Percentiles rank a stretch among this genome's conserved stretches.
Conservation (phyloP, 2,329 filamentous ascomycete species). For the Sporothrix luriei region DNA sequence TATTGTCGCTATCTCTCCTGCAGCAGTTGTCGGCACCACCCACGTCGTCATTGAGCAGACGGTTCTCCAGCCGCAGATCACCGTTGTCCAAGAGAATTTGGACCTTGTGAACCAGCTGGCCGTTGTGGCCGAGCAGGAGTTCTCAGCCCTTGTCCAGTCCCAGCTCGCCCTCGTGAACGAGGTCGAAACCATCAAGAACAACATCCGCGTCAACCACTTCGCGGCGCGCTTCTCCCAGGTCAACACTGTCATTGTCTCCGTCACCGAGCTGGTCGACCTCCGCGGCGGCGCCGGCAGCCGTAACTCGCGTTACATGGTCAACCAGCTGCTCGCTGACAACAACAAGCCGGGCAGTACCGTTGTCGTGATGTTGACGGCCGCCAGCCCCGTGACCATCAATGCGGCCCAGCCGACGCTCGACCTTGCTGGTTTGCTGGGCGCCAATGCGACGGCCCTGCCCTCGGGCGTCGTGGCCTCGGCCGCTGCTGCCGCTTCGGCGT, state of each 20-base stretch:
- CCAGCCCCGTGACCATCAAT: slow-evolving; percentile 44
- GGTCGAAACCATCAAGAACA: slow-evolving; percentile 48
- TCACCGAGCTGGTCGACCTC: slow-evolving; percentile 45
- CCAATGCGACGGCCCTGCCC: slow-evolving; percentile 22
- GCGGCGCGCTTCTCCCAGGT: slow-evolving; percentile 44
- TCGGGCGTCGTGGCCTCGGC: slow-evolving; percentile 19
- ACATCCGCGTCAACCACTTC: slow-evolving; percentile 49
- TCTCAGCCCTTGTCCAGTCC: slow-evolving; percentile 45
- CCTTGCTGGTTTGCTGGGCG: slow-evolving; percentile 33
- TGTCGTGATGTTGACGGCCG: slow-evolving; percentile 47
- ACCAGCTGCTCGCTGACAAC: slow-evolving; percentile 47
- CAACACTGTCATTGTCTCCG: slow-evolving; percentile 46
- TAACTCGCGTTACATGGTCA: slow-evolving; percentile 47
- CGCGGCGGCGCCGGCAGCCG: slow-evolving; percentile 38
- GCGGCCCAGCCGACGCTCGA: slow-evolving; percentile 38
- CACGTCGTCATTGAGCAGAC: slow-evolving; percentile 44
- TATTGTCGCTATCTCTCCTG: slow-evolving; percentile 36
- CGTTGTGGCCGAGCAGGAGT: slow-evolving; percentile 44
- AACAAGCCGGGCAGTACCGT: slow-evolving; percentile 42
- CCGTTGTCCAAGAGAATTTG: slow-evolving; percentile 45
- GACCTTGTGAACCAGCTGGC: slow-evolving; percentile 44
- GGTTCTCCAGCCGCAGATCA: slow-evolving; percentile 40
- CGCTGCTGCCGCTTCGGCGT: slow-evolving; percentile 31
- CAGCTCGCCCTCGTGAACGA: slow-evolving; percentile 45
- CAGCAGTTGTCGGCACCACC: slow-evolving; percentile 34